Evolutionary conservation across 2,329 filamentous ascomycete genomes (phyloP).

Genomic region (Calonectria ilicicola): DNA sequence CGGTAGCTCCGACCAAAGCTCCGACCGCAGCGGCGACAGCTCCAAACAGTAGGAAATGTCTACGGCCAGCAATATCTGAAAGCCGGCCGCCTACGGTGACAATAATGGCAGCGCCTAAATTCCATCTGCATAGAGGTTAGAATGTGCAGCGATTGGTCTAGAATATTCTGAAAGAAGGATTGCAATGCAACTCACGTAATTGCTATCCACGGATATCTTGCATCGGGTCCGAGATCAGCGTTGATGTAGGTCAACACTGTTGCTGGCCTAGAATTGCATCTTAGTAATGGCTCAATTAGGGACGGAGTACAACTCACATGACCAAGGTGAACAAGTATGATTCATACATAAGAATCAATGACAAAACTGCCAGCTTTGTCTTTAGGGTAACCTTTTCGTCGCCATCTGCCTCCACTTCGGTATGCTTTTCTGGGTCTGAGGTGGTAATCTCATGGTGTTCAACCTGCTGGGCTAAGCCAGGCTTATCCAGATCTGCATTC

Average conservation of each 20-base stretch:
- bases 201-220: slow-evolving; percentile 49
- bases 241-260: slow-evolving; percentile 48
- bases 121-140: slow-evolving; percentile 29
- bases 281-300: background rate
- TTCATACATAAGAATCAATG: slow-evolving; percentile 36
- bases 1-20: slow-evolving; percentile 52
- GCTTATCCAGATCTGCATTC: slow-evolving; percentile 8
- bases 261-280: slow-evolving; percentile 35
- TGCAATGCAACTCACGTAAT: slow-evolving; percentile 29
- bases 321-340: slow-evolving; percentile 34
- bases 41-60: slow-evolving; percentile 51
- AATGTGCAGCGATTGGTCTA: background rate
- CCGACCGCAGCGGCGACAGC: slow-evolving; percentile 49
- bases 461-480: background rate
- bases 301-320: slow-evolving; percentile 23
- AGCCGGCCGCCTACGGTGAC: slow-evolving; percentile 49
- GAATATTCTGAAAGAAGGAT: background rate
- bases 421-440: slow-evolving; percentile 13
- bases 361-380: slow-evolving; percentile 33
- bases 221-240: slow-evolving; percentile 47
- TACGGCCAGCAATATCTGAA: slow-evolving; percentile 53
- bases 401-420: background rate
- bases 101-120: slow-evolving; percentile 45
- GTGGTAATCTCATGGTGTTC: slow-evolving; percentile 17
- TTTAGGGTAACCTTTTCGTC: slow-evolving; percentile 32